Conservation (phyloP, 495 filamentous ascomycete genomes). For the Aspergillus diversus region DNA sequence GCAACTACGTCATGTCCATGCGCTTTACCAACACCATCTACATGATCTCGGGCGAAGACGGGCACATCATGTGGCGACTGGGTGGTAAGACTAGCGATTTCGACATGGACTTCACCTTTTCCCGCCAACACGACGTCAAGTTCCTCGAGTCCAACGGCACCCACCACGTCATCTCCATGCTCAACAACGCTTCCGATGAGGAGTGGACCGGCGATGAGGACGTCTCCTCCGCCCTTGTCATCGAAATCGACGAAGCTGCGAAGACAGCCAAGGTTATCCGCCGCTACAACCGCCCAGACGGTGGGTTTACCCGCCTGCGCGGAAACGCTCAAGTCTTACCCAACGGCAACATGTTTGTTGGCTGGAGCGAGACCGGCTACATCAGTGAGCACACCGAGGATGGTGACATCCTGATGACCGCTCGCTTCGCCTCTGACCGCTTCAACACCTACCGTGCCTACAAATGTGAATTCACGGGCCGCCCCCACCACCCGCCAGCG, state of each 20-base stretch:
- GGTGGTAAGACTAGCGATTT: slow-evolving; percentile 49
- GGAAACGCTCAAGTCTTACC: slow-evolving; percentile 50
- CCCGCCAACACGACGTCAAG: slow-evolving; percentile 63
- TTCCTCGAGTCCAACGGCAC: slow-evolving; percentile 49
- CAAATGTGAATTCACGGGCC: slow-evolving; percentile 24
- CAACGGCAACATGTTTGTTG: slow-evolving; percentile 42
- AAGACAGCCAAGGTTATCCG: slow-evolving; percentile 43
- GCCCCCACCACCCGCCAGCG: slow-evolving; percentile 22
- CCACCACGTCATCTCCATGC: slow-evolving; percentile 49
- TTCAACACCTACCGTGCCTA: slow-evolving; percentile 25
- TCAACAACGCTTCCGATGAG: slow-evolving; percentile 56
- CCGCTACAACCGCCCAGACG: slow-evolving; percentile 46
- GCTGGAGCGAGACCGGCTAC: slow-evolving; percentile 45
- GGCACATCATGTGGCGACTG: slow-evolving; percentile 61
- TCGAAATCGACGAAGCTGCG: slow-evolving; percentile 51
- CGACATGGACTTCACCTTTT: slow-evolving; percentile 55
- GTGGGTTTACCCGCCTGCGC: slow-evolving; percentile 53
- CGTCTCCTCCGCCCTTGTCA: slow-evolving; percentile 54
- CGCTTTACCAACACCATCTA: slow-evolving; percentile 61
- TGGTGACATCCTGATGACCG: slow-evolving; percentile 45
- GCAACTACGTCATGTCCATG: slow-evolving; percentile 61
- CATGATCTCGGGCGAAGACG: slow-evolving; percentile 56
- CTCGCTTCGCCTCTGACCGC: slow-evolving; percentile 15
- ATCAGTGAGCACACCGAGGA: slow-evolving; percentile 49
- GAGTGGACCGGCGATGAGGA: slow-evolving; percentile 42